These are phyloP conservation scores for Flaveria bidentis DNA, from an alignment of 129 eudicot genomes.

Conservation along the genomic window DNA sequence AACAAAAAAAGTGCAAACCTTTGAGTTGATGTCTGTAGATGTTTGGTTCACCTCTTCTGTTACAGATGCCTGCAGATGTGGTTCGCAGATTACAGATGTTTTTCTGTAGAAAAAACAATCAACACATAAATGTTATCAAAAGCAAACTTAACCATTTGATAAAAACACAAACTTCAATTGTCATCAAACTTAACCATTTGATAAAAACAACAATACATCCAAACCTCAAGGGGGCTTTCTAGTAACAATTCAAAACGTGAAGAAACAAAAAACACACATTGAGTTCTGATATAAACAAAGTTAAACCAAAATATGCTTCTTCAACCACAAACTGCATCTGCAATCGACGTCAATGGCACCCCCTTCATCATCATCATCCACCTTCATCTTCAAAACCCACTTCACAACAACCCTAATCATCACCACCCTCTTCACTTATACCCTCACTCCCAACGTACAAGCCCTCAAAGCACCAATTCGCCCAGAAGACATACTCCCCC, in stretches of 20 bases:
- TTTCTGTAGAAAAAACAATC: too few species aligned
- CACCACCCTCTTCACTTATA: constrained; percentile 6
- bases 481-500: constrained; percentile 72
- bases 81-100: too few species aligned
- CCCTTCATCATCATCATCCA: constrained; percentile 17
- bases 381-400: constrained; percentile 26
- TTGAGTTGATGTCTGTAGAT: too few species aligned
- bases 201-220: not conserved
- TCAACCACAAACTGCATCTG: constrained; percentile 37
- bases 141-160: too few species aligned
- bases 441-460: constrained; percentile 15
- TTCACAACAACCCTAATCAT: constrained; percentile 15
- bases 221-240: constrained; percentile 29
- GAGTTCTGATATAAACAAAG: constrained; percentile 5
- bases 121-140: too few species aligned
- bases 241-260: not conserved
- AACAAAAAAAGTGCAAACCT: too few species aligned
- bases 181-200: not conserved
- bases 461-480: constrained; percentile 57
- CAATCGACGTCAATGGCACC: constrained; percentile 32
- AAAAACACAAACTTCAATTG: too few species aligned
- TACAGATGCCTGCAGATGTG: too few species aligned
- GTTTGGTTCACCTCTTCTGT: too few species aligned
- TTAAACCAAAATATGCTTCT: not conserved
- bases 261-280: not conserved